Conservation (phyloP, 768 basidiomycete genomes). For the Lactarius quietus region DNA sequence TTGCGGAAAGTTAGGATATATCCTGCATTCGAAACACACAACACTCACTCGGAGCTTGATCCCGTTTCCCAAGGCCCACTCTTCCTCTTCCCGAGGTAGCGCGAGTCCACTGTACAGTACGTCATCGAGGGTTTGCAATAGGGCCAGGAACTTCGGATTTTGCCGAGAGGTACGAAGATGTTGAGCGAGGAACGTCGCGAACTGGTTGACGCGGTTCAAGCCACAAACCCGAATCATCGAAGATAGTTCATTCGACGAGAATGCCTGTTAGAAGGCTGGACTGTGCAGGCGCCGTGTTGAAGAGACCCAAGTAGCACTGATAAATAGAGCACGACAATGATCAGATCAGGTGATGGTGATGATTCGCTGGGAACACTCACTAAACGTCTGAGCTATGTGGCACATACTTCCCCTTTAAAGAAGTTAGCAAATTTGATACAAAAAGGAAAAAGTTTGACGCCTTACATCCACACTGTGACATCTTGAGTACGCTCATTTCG, state of each 20-base stretch:
- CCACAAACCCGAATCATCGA: conserved; percentile 66
- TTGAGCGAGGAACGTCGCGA: conserved; percentile 60
- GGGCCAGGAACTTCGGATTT: conserved; percentile 56
- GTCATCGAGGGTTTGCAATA: conserved; percentile 56
- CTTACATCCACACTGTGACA: conserved; percentile 71
- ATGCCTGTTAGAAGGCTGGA: conserved; percentile 66
- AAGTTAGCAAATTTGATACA: conserved; percentile 35
- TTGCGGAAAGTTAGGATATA: conserved; percentile 34
- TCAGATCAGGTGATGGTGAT: conserved; percentile 22
- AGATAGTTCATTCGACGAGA: conserved; percentile 62
- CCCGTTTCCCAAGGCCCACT: conserved; percentile 62
- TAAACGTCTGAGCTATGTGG: conserved; percentile 74
- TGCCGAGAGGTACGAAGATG: conserved; percentile 59
- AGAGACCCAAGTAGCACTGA: conserved; percentile 68
- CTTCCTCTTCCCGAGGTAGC: conserved; percentile 63
- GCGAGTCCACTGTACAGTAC: conserved; percentile 64
- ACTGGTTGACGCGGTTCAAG: conserved; percentile 74
- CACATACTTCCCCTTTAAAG: conserved; percentile 73
- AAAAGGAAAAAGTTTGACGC: conserved; percentile 28
- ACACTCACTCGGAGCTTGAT: conserved; percentile 57
- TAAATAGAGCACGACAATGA: conserved; percentile 28
- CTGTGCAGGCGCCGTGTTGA: conserved; percentile 68
- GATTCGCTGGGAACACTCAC: conserved; percentile 41
- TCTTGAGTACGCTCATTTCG: conserved; percentile 52
- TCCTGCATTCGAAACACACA: conserved; percentile 18